A percentile compares a stretch with the other conserved stretches of the same genome.
Conservation (phyloP, 1,284 basidiomycete genomes). For the Puccinia hordei region DNA sequence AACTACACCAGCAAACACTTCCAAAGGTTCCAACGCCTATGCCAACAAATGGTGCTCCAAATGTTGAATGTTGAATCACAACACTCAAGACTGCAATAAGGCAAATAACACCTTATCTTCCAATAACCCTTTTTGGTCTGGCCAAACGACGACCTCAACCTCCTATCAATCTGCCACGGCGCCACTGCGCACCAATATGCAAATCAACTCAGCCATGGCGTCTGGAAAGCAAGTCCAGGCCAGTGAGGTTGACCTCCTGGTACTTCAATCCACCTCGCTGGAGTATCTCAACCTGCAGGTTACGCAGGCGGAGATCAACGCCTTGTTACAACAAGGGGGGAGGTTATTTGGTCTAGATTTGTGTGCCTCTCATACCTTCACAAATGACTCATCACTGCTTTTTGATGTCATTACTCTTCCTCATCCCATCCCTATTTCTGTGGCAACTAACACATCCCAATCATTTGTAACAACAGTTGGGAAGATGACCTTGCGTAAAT, state of each 20-base stretch:
- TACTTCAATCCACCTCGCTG: background rate
- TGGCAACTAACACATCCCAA: no score
- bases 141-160: background rate
- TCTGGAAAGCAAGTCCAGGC: background rate
- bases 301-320: background rate
- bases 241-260: background rate
- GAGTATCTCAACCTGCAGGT: background rate
- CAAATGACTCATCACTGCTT: no score
- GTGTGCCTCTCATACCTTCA: no score
- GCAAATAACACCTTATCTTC: no score
- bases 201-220: background rate
- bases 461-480: no score
- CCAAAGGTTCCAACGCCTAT: no score
- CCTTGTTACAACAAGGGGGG: background rate
- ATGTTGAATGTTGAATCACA: no score
- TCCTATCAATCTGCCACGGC: background rate
- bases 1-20: background rate
- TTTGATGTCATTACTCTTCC: no score
- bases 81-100: no score
- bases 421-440: no score
- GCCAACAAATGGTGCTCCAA: no score
- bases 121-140: background rate
- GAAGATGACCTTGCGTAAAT: no score
- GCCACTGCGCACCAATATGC: background rate
- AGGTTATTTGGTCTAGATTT: slow-evolving; percentile 2